phyloP scores from a whole-genome alignment of 2,329 filamentous ascomycete species.

The Chrysoporthe austroafricana region DNA sequence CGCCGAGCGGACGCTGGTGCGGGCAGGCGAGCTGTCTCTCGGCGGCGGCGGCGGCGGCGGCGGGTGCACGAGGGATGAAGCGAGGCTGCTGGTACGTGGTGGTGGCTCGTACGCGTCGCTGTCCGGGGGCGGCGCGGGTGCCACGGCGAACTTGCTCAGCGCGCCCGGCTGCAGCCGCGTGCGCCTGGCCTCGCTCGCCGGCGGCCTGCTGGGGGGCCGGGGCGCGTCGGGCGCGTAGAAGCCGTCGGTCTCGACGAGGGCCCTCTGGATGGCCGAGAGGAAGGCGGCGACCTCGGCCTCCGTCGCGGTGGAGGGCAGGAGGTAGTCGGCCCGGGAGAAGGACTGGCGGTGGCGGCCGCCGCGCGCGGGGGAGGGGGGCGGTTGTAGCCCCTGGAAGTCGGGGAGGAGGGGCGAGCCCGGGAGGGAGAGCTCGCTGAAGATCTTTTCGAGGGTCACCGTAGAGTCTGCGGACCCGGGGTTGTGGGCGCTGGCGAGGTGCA shows the following conservation, averaged over 20 bases:
- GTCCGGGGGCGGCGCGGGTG: constrained; percentile 9
- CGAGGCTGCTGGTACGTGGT: neutral
- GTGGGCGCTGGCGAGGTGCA: neutral
- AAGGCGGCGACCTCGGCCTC: constrained; percentile 58
- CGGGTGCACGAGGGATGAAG: neutral
- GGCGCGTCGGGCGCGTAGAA: constrained; percentile 50
- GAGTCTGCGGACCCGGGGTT: neutral
- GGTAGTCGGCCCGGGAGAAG: constrained; percentile 59
- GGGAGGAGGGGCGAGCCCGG: constrained; percentile 1
- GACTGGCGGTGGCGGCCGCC: constrained; percentile 36
- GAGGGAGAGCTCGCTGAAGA: neutral
- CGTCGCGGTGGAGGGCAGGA: constrained; percentile 59
- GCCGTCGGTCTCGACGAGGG: constrained; percentile 48
- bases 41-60: constrained; percentile 3
- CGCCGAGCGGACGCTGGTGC: constrained; percentile 14
- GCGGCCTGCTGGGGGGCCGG: neutral
- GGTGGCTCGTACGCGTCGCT: neutral
- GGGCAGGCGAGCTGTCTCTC: constrained; percentile 7
- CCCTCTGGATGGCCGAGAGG: constrained; percentile 55
- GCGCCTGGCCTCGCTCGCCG: neutral
- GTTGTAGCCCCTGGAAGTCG: neutral
- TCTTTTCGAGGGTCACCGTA: constrained; percentile 7
- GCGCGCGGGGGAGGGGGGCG: constrained; percentile 27
- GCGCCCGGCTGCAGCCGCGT: constrained; percentile 4
- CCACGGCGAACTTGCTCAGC: constrained; percentile 15